Base-by-base conservation (phyloP, 2,329 filamentous ascomycete species). In the Colletotrichum sp. region DNA sequence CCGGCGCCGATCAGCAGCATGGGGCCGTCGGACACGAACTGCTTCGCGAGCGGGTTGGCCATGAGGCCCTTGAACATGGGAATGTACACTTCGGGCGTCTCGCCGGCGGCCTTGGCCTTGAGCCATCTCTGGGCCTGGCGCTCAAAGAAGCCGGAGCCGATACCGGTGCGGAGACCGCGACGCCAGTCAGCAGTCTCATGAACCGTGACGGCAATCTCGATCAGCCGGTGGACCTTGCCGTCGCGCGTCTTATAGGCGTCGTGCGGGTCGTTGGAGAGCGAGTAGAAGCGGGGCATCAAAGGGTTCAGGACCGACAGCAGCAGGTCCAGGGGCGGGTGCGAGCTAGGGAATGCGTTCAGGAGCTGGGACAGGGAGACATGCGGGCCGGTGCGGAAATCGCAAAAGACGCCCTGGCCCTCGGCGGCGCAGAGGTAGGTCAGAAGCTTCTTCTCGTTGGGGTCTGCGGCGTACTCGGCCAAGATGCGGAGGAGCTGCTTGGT, bases 21-120 rank as follows among this genome's bases (percentile, higher is more conserved):
- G 0, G 97, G 97, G 0, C 97, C 97, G 83, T 99, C 96, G 4
- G 95, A 93, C 68, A 95, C 94, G 82, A 99, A 99, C 82, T 98
- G 93, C 82, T 93, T 94, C 13, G 96, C 97, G 2, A 99, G 90
- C 1, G 97, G 97, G 84, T 99, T 99, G 77, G 96, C 93, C 97
- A 99, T 99, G 59, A 99, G 89, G 1, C 97, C 97, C 82, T 98
- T 96, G 91, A 99, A 99, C 95, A 99, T 98, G 80, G 97, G 97
- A 7, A 99, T 89, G 80, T 95, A 93, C 18, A 99, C 82, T 79
- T 95, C 91, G 4, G 86, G 89, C 65, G 86, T 83, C 71, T 90
- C 88, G 63, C 93, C 94, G 3, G 89, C 86, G 39, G 89, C 86
- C 82, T 95, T 92, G 1, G 94, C 92, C 16, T 91, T 90, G 80